These are phyloP conservation scores for Babesia ovata DNA, from an alignment of 169 alveolate species.

Conservation along the genomic window DNA sequence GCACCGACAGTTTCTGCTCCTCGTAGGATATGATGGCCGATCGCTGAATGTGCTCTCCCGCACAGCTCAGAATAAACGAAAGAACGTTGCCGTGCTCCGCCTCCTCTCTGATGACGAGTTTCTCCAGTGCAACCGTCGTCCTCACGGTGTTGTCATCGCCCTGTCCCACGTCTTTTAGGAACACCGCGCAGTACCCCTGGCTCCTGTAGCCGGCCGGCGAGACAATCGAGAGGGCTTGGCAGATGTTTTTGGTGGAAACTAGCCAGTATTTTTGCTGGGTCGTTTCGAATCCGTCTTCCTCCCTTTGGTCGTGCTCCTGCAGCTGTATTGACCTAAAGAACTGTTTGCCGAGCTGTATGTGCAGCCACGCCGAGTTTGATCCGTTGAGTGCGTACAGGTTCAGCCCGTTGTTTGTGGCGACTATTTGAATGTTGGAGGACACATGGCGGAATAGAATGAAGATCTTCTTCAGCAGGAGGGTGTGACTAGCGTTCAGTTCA, in stretches of 20 bases:
- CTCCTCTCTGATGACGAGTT: conserved; percentile 42
- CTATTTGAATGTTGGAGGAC: conserved; percentile 46
- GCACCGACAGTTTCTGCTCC: conserved; percentile 32
- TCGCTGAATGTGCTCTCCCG: conserved; percentile 44
- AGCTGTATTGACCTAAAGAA: conserved; percentile 52
- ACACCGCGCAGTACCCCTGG: conserved; percentile 47
- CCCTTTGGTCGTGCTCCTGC: not conserved
- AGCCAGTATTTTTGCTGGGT: conserved; percentile 31
- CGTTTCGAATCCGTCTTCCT: not conserved
- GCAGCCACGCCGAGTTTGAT: conserved; percentile 67
- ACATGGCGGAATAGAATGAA: conserved; percentile 62
- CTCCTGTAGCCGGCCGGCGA: conserved; percentile 48
- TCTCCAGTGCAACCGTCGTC: conserved; percentile 58
- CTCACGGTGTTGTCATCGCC: conserved; percentile 47
- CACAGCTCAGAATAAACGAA: conserved; percentile 41
- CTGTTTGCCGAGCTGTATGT: conserved; percentile 54
- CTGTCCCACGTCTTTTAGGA: conserved; percentile 37
- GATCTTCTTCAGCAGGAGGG: conserved; percentile 56
- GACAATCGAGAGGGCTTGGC: conserved; percentile 60
- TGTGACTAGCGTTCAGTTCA: conserved; percentile 54
- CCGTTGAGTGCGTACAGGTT: conserved; percentile 65
- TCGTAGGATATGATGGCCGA: conserved; percentile 51
- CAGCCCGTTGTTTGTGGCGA: conserved; percentile 57
- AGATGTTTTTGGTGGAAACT: conserved; percentile 55
- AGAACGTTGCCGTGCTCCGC: conserved; percentile 26